Evolutionary conservation across 495 filamentous ascomycete species (phyloP).

Genomic region (Chaetomidium leptoderma): DNA sequence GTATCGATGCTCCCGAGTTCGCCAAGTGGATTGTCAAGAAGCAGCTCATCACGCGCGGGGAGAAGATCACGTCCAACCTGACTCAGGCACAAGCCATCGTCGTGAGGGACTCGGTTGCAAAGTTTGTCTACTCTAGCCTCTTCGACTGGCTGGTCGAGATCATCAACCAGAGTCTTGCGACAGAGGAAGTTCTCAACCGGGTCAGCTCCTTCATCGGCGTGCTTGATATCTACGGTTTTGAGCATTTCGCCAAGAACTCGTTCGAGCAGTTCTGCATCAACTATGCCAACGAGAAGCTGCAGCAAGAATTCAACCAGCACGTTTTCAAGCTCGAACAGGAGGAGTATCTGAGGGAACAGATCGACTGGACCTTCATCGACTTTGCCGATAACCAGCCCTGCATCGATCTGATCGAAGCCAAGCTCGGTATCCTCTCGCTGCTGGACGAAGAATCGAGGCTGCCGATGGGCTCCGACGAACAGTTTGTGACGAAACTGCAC

Average conservation of each 20-base stretch:
- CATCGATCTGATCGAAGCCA: slow-evolving; percentile 97
- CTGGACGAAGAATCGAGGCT: slow-evolving; percentile 94
- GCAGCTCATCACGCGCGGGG: slow-evolving; percentile 90
- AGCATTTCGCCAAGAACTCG: slow-evolving; percentile 99
- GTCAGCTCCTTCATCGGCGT: slow-evolving; percentile 97
- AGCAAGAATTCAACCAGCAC: slow-evolving; percentile 99
- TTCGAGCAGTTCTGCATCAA: slow-evolving; percentile 99
- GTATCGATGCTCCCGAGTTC: slow-evolving; percentile 82
- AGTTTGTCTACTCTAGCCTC: slow-evolving; percentile 96
- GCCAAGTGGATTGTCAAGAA: slow-evolving; percentile 99
- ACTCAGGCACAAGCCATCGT: slow-evolving; percentile 92
- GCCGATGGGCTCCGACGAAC: slow-evolving; percentile 95
- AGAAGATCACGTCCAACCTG: slow-evolving; percentile 95
- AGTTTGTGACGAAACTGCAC: slow-evolving; percentile 96
- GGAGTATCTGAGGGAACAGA: slow-evolving; percentile 93
- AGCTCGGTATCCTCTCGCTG: slow-evolving; percentile 86
- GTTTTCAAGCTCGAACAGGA: slow-evolving; percentile 99
- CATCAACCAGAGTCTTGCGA: slow-evolving; percentile 86
- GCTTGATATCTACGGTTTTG: slow-evolving; percentile 99
- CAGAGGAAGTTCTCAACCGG: slow-evolving; percentile 75
- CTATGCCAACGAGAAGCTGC: slow-evolving; percentile 98
- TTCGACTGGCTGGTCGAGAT: slow-evolving; percentile 98
- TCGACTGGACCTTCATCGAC: slow-evolving; percentile 99
- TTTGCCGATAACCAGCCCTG: slow-evolving; percentile 99
- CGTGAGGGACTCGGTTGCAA: slow-evolving; percentile 95